Evolutionary conservation across 306 rosid genomes (phyloP), one percentile per base, ranked within the genome.

Genomic region (Begonia fuchsioides): DNA sequence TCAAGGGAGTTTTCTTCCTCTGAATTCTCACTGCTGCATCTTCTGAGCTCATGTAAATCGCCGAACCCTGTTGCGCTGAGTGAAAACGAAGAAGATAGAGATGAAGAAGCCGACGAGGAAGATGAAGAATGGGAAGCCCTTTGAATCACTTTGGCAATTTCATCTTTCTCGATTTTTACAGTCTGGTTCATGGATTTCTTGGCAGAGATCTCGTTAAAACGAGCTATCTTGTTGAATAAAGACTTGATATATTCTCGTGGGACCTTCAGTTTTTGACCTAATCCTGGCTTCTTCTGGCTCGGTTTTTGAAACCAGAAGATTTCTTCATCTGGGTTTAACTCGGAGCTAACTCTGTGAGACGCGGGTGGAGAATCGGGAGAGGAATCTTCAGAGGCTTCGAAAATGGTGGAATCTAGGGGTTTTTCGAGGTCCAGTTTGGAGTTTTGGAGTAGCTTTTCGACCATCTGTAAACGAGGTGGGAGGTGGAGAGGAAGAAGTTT

Each of bases 401-500:
- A 55, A 59, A 53, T 48, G 11, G 71, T 56, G 9, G 57, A 55
- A 51, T 12, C 61, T 70, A 13, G 68, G 57, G 60, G 46, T 11
- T 75, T 68, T 44, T 71, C 64, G 48, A 16, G 61, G 51, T 17
- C 44, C 10, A 50, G 44, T 17, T 65, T 26, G 68, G 83, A 32
- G 61, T 49, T 77, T 9, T 77, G 61, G 12, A 80, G 49, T 48
- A 88, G 77, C 0, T 68, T 84, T 38, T 77, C 77, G 53, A 90
- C 87, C 97, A 84, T 90, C 67, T 88, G 73, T 13, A 78, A 53
- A 56, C 97, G 95, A 63, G 93, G 97, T 44, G 95, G 97, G 58
- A 70, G 92, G 38, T 85, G 94, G 68, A 85, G 96, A 50, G 98
- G 98, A 10, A 92, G 95, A 39, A 92, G 90, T 54, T 82, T 92